These are phyloP conservation scores for Amanita rubescens DNA, from an alignment of 768 basidiomycete species.

Conservation along the genomic window DNA sequence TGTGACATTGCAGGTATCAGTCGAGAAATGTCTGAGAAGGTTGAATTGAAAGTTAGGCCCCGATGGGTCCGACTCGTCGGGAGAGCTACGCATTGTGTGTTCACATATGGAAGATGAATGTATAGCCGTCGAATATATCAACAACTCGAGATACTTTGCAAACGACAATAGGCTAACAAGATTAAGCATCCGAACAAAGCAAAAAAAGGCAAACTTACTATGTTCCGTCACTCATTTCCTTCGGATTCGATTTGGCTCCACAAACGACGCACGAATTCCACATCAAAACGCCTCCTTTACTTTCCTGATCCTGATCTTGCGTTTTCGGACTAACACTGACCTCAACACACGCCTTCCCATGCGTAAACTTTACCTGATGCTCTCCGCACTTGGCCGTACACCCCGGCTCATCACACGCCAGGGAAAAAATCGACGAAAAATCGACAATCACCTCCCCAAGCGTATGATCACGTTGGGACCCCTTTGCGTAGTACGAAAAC, in stretches of 20 bases:
- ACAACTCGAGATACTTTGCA: constrained; percentile 50
- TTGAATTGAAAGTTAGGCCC: constrained; percentile 24
- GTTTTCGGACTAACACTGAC: constrained; percentile 18
- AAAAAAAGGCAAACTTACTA: constrained; percentile 32
- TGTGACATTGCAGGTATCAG: constrained; percentile 25
- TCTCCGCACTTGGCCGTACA: constrained; percentile 28
- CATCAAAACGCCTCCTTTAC: constrained; percentile 23
- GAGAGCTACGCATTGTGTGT: constrained; percentile 34
- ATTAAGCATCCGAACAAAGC: neutral
- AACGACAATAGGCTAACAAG: constrained; percentile 43
- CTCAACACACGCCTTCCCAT: constrained; percentile 26
- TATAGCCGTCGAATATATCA: constrained; percentile 38
- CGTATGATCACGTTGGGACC: constrained; percentile 22
- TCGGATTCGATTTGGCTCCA: constrained; percentile 23
- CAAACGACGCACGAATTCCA: constrained; percentile 50
- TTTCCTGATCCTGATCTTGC: neutral
- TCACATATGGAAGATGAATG: constrained; percentile 34
- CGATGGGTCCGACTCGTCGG: constrained; percentile 21
- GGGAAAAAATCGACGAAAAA: constrained; percentile 21
- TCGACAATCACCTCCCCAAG: constrained; percentile 38
- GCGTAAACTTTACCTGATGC: constrained; percentile 40
- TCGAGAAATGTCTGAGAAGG: constrained; percentile 35
- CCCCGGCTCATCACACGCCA: constrained; percentile 29
- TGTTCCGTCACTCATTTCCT: constrained; percentile 38
- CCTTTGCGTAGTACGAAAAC: constrained; percentile 38